These are phyloP conservation scores for Emmonsiellopsis sp. DNA, from an alignment of 2,329 filamentous ascomycete species.

Conservation along the genomic window DNA sequence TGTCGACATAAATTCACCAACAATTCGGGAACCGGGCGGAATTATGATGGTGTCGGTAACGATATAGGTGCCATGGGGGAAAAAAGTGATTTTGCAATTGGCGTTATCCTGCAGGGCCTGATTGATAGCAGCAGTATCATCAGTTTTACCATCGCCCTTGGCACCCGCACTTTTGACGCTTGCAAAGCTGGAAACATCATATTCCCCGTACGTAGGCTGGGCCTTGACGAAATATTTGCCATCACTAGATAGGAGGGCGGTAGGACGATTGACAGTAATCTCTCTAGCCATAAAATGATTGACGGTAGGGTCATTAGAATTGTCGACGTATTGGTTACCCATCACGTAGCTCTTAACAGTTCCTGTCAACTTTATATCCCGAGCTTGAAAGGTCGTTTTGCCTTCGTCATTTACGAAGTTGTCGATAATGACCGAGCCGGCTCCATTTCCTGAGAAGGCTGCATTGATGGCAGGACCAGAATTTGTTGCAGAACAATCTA, in stretches of 20 bases:
- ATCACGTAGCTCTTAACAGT: neutral
- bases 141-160: constrained; percentile 75
- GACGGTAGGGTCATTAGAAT: constrained; percentile 23
- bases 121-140: constrained; percentile 82
- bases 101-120: constrained; percentile 58
- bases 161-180: constrained; percentile 77
- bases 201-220: constrained; percentile 76
- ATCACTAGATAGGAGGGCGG: constrained; percentile 51
- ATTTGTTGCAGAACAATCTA: constrained; percentile 75
- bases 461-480: constrained; percentile 46
- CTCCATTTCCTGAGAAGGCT: constrained; percentile 49
- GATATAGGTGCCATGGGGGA: constrained; percentile 56
- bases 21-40: constrained; percentile 71
- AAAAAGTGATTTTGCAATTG: constrained; percentile 53
- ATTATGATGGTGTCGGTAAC: constrained; percentile 52
- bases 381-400: neutral
- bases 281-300: constrained; percentile 48
- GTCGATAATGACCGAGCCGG: neutral
- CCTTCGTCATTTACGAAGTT: neutral
- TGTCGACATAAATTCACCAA: constrained; percentile 83
- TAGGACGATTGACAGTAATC: constrained; percentile 54
- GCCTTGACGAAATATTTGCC: constrained; percentile 71
- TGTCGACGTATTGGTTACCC: neutral
- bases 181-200: constrained; percentile 62
- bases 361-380: neutral